phyloP scores from a whole-genome alignment of 768 basidiomycete genomes.

The Calocera viscosa region DNA sequence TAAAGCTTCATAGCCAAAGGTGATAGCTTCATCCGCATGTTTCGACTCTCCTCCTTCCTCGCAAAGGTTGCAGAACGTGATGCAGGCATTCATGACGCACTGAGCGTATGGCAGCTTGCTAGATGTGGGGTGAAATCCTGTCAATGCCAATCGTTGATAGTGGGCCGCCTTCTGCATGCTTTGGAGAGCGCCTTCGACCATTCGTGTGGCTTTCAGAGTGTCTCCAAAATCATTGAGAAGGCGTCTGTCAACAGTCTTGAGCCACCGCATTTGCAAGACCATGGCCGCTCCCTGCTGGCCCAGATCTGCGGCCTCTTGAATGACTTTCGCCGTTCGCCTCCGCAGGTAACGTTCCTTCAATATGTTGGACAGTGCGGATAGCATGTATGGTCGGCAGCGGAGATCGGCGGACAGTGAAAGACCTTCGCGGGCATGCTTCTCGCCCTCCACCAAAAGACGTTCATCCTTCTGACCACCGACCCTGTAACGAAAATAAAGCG shows the following conservation, averaged over 20 bases:
- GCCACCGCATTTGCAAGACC: background rate
- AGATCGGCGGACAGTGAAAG: background rate
- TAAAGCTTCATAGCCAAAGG: background rate
- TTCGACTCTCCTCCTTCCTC: background rate
- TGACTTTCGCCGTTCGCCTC: background rate
- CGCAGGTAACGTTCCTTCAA: background rate
- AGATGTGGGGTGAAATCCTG: background rate
- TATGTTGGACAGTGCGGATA: background rate
- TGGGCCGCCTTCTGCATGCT: background rate
- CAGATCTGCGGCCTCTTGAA: background rate
- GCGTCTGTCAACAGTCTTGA: background rate
- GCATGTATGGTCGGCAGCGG: background rate
- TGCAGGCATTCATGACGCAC: background rate
- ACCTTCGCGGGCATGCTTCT: background rate
- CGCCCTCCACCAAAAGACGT: background rate
- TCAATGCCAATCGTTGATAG: background rate
- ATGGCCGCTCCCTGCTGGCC: background rate
- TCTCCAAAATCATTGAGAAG: background rate
- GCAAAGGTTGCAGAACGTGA: background rate
- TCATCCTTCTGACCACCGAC: background rate
- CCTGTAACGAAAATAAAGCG: background rate
- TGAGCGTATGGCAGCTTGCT: background rate
- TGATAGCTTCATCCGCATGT: background rate
- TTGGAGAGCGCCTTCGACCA: background rate
- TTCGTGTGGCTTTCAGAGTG: background rate